These are phyloP conservation scores for Scheffersomyces illinoinensis DNA, from an alignment of 1,139 yeast genomes.

Conservation along the genomic window DNA sequence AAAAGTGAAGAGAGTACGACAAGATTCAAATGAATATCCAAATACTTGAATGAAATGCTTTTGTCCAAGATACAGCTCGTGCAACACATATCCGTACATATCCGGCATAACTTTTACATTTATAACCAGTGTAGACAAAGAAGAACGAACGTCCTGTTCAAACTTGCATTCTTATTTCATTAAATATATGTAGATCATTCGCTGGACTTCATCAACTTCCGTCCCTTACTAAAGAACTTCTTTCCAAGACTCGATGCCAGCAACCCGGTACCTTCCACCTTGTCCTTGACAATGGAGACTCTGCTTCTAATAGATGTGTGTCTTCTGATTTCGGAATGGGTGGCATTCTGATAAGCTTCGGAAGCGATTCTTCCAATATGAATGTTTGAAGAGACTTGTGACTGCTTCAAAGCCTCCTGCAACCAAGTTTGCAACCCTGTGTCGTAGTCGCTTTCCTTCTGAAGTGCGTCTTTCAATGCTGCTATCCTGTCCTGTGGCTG, in stretches of 20 bases:
- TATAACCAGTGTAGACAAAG: not conserved
- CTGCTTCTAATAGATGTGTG: slow-evolving; percentile 44
- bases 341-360: slow-evolving; percentile 49
- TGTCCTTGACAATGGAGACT: slow-evolving; percentile 46
- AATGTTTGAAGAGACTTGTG: slow-evolving; percentile 35
- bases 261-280: slow-evolving; percentile 43
- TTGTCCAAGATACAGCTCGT: not conserved
- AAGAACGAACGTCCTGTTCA: not conserved
- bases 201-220: slow-evolving; percentile 37
- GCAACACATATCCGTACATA: not conserved
- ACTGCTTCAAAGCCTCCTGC: slow-evolving; percentile 35
- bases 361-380: slow-evolving; percentile 49
- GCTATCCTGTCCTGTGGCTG: slow-evolving; percentile 45
- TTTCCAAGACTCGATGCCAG: slow-evolving; percentile 47
- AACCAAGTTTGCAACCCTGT: slow-evolving; percentile 54
- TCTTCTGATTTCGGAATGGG: slow-evolving; percentile 45
- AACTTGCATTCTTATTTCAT: not conserved
- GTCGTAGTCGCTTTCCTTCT: slow-evolving; percentile 39
- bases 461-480: slow-evolving; percentile 42
- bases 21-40: no score
- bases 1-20: no score
- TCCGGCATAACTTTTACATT: not conserved
- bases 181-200: not conserved
- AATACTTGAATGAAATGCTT: not conserved
- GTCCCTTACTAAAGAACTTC: slow-evolving; percentile 42